Evolutionary conservation across 768 basidiomycete genomes (phyloP).

Genomic region (Lentinula sp.): DNA sequence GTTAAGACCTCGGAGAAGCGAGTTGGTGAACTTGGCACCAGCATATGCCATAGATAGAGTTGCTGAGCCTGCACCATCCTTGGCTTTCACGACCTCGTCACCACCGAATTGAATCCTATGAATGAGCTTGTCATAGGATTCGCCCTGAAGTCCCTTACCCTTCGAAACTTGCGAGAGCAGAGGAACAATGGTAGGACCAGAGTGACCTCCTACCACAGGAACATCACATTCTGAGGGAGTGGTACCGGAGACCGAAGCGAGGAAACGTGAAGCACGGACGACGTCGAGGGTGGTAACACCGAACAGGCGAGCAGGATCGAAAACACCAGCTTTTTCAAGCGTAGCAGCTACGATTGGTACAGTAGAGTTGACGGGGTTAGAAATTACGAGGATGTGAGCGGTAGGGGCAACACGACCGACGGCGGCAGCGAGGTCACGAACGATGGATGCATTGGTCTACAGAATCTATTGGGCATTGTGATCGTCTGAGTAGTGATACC

Average conservation of each 20-base stretch:
- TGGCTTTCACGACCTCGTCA: conserved; percentile 98
- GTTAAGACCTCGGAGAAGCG: conserved; percentile 77
- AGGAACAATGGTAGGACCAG: conserved; percentile 95
- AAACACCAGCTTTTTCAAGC: conserved; percentile 88
- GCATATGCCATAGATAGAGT: conserved; percentile 95
- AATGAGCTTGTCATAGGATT: conserved; percentile 72
- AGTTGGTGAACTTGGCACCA: conserved; percentile 84
- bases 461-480: not conserved
- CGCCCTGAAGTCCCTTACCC: conserved; percentile 71
- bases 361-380: conserved; percentile 98
- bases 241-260: conserved; percentile 60
- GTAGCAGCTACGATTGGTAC: conserved; percentile 95
- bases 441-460: conserved; percentile 95
- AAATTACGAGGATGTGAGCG: conserved; percentile 95
- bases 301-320: conserved; percentile 84
- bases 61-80: conserved; percentile 91
- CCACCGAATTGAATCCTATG: conserved; percentile 96
- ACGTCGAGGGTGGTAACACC: conserved; percentile 99
- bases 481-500: not conserved
- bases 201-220: conserved; percentile 94
- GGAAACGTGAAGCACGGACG: conserved; percentile 92
- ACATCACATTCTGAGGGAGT: conserved; percentile 64
- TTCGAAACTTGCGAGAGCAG: conserved; percentile 77
- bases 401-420: conserved; percentile 81
- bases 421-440: conserved; percentile 89